Conservation (phyloP, 1,284 basidiomycete genomes). For the Heterobasidion occidentale region DNA sequence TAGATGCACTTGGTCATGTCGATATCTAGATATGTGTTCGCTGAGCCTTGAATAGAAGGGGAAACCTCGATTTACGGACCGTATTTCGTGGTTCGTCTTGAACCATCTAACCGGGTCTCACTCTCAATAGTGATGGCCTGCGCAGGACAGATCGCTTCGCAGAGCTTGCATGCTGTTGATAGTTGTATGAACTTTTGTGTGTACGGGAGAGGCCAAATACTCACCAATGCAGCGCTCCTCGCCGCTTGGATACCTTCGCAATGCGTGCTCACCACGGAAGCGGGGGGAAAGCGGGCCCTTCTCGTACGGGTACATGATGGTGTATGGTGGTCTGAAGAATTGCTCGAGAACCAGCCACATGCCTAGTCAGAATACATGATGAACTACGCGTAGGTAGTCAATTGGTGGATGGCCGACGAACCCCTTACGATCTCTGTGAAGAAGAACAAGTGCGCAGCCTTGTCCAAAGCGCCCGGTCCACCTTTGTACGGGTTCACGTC, state of each 20-base stretch:
- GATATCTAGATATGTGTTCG: conserved; percentile 53
- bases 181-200: conserved; percentile 5
- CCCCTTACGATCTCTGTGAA: conserved; percentile 97
- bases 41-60: background rate
- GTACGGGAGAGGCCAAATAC: conserved; percentile 9
- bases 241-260: conserved; percentile 94
- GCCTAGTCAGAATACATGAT: conserved; percentile 39
- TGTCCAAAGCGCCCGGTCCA: conserved; percentile 89
- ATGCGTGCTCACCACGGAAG: conserved; percentile 98
- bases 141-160: conserved; percentile 98
- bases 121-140: conserved; percentile 99
- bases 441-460: conserved; percentile 96
- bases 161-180: conserved; percentile 88
- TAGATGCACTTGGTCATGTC: conserved; percentile 98
- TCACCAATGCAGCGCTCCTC: conserved; percentile 98
- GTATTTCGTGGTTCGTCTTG: conserved; percentile 95
- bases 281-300: conserved; percentile 97
- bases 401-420: conserved; percentile 26
- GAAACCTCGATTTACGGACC: conserved; percentile 35
- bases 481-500: conserved; percentile 61
- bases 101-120: conserved; percentile 93
- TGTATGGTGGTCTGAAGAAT: conserved; percentile 96
- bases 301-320: conserved; percentile 97
- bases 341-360: conserved; percentile 99
- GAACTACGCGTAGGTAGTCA: background rate